Conservation (phyloP, 768 basidiomycete genomes). For the Sporobolomyces roseus region DNA sequence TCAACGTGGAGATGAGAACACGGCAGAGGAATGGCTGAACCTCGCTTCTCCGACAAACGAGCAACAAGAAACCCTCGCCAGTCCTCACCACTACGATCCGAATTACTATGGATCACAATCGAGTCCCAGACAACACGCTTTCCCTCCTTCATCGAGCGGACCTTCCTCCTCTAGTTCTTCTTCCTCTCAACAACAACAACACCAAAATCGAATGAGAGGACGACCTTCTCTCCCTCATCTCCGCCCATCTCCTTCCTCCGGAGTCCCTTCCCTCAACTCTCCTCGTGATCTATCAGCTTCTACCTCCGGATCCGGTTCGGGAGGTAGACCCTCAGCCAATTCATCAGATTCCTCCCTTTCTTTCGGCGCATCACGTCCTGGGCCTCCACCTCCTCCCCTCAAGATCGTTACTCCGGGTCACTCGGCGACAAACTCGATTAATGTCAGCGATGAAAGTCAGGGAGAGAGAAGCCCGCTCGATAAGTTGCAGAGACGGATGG, state of each 20-base stretch:
- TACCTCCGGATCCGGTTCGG: neutral
- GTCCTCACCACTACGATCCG: slow-evolving; percentile 2
- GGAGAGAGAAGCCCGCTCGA: slow-evolving; percentile 36
- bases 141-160: slow-evolving; percentile 14
- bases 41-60: neutral
- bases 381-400: slow-evolving; percentile 1
- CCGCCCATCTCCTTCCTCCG: neutral
- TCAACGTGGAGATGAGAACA: neutral
- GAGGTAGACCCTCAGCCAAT: slow-evolving; percentile 7
- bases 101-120: too few relatives aligned
- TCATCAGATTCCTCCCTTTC: slow-evolving; percentile 18
- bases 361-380: neutral
- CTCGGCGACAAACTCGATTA: neutral
- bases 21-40: slow-evolving; percentile 4
- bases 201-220: neutral
- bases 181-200: neutral
- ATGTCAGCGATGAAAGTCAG: slow-evolving; percentile 1
- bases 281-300: slow-evolving; percentile 1
- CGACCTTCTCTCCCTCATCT: neutral
- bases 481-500: slow-evolving; percentile 31
- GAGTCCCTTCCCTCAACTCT: neutral
- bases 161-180: slow-evolving; percentile 8
- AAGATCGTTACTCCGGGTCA: too few relatives aligned
- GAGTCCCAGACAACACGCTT: neutral
- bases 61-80: neutral